Base-by-base conservation (phyloP, 345 rosid species). In the Cardamine resedifolia region DNA sequence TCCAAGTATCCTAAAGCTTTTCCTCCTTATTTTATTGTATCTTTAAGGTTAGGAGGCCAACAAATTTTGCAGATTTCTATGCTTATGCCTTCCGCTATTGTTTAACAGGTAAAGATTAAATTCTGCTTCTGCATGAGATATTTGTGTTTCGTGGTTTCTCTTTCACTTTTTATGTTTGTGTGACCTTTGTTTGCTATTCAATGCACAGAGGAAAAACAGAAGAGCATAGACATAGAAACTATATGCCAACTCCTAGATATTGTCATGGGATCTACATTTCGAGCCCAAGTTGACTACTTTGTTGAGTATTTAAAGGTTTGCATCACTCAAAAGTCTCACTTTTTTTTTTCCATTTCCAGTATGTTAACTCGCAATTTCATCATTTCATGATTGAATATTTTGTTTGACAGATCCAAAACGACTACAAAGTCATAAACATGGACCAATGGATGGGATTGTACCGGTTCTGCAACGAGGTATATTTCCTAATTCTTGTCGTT, bases 391-490 rank as follows among this genome's bases (percentile, higher is more conserved):
- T 24, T 55, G 48, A 0, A 23, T 45, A 0, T 53, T 41, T 44
- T 45, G 41, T 47, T 76, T 59, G 72, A 39, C 73, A 91, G 99
- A 77, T 86, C 63, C 99, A 95, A 58, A 87, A 77, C 5, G 99
- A 95, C 80, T 95, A 91, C 78, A 95, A 90, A 85, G 99, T 90
- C 64, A 82, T 95, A 79, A 95, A 91, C 83, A 76, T 82, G 91
- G 99, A 95, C 52, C 99, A 95, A 76, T 95, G 99, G 99, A 85
- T 82, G 87, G 88, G 91, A 30, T 80, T 89, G 77, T 86, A 78
- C 64, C 85, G 97, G 71, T 95, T 95, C 79, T 95, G 91, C 80
- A 86, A 89, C 20, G 96, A 95, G 93, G 99, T 95, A 77, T n/a
- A 71, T 75, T 76, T 43, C 77, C 15, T 24, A 61, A 9, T 14